Conservation (phyloP, 2,329 filamentous ascomycete species). For the Bipolaris sorokiniana region DNA sequence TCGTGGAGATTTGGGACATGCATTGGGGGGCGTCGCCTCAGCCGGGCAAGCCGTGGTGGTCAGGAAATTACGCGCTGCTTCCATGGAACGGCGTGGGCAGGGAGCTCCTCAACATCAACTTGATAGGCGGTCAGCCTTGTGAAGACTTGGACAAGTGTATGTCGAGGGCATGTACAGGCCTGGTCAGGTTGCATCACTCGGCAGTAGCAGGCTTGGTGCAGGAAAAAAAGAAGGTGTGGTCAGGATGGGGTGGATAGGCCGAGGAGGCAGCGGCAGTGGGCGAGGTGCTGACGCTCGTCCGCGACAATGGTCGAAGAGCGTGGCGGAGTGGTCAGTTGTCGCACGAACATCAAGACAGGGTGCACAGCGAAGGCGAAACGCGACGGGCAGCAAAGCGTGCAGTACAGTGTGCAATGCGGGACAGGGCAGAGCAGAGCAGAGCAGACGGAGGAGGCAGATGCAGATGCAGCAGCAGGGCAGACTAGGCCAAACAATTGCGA, state of each 20-base stretch:
- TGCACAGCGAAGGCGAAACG: background rate
- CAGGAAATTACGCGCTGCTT: constrained; percentile 5
- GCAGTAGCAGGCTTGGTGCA: background rate
- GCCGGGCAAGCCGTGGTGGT: background rate
- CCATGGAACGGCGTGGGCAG: background rate
- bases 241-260: constrained; percentile 3
- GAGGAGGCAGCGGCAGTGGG: constrained; percentile 7
- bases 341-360: constrained; percentile 6
- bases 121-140: background rate
- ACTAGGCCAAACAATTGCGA: background rate
- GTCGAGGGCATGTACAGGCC: background rate
- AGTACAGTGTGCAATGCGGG: background rate
- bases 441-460: background rate
- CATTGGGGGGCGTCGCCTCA: constrained; percentile 3
- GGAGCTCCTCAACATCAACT: constrained; percentile 2
- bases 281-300: constrained; percentile 5
- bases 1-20: background rate
- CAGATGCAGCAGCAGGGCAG: background rate
- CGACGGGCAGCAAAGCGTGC: background rate
- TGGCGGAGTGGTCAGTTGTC: constrained; percentile 1
- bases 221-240: background rate
- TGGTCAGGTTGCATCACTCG: background rate
- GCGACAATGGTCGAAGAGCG: constrained; percentile 1
- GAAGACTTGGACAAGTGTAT: too few species aligned
- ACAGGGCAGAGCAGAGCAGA: background rate